phyloP scores from a whole-genome alignment of 768 basidiomycete species.

The Mycena galopus region DNA sequence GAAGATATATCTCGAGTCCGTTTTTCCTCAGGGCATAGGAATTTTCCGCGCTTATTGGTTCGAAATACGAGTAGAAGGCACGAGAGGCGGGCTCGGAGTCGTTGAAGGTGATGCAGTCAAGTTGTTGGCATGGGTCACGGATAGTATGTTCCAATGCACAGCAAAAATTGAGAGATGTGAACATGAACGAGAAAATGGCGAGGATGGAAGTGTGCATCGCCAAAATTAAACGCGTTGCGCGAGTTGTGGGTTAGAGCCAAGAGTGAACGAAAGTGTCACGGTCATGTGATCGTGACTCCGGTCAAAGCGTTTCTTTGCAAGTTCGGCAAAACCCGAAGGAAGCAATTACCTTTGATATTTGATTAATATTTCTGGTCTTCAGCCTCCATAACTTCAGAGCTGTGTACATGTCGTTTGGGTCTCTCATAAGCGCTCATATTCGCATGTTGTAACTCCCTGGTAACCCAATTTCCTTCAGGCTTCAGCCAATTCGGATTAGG shows the following conservation, averaged over 20 bases:
- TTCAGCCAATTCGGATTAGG: too few species aligned
- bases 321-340: background rate
- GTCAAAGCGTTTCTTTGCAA: constrained; percentile 23
- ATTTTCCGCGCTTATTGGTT: constrained; percentile 21
- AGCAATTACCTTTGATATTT: too few species aligned
- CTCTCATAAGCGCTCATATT: too few species aligned
- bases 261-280: background rate
- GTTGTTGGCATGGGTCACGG: constrained; percentile 4
- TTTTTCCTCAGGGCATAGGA: constrained; percentile 41
- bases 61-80: constrained; percentile 15
- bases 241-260: background rate
- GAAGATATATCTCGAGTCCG: constrained; percentile 48
- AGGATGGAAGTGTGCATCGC: constrained; percentile 17
- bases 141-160: background rate
- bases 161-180: background rate
- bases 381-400: too few species aligned
- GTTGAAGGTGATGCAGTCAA: constrained; percentile 7
- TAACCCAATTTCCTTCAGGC: too few species aligned
- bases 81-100: background rate
- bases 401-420: too few species aligned
- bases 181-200: background rate
- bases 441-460: too few species aligned
- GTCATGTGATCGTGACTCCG: constrained; percentile 6
- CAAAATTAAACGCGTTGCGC: constrained; percentile 1
- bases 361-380: too few species aligned